A percentile compares a stretch with the other conserved stretches of the same genome.
Evolutionary conservation across 345 rosid genomes (phyloP).

Genomic region (Moricandia moricandioides): DNA sequence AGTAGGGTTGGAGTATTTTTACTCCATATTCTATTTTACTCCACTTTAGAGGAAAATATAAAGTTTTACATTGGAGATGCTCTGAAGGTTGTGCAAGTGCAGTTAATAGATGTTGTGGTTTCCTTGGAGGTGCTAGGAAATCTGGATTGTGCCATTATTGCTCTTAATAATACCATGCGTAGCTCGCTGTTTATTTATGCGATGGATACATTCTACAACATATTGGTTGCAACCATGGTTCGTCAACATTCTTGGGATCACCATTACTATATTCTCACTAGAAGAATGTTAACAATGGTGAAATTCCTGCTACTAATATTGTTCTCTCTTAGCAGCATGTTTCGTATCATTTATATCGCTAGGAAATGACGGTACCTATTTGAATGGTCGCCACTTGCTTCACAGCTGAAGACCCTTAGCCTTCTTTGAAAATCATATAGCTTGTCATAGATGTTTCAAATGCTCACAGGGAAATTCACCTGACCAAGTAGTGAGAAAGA

Average conservation of each 20-base stretch:
- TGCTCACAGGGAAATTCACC: not conserved
- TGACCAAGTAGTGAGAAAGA: constrained; percentile 18
- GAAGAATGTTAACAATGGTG: constrained; percentile 95
- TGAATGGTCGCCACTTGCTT: constrained; percentile 84
- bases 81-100: constrained; percentile 95
- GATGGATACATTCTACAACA: constrained; percentile 89
- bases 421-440: constrained; percentile 50
- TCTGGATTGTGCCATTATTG: constrained; percentile 72
- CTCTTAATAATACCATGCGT: constrained; percentile 76
- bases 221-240: constrained; percentile 97
- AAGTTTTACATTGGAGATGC: too few relatives aligned
- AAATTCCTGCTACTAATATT: constrained; percentile 15
- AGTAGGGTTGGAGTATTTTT: too few relatives aligned
- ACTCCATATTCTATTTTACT: too few relatives aligned
- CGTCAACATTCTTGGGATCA: constrained; percentile 97
- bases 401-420: constrained; percentile 85
- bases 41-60: too few relatives aligned
- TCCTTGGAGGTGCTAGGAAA: constrained; percentile 97
- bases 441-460: constrained; percentile 15
- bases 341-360: constrained; percentile 46
- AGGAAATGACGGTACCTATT: constrained; percentile 64
- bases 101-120: constrained; percentile 91
- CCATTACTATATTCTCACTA: constrained; percentile 96
- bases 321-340: not conserved
- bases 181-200: constrained; percentile 87